Evolutionary conservation across 306 rosid genomes (phyloP), one percentile per base, ranked within the genome.

Genomic region (Urtica urens): DNA sequence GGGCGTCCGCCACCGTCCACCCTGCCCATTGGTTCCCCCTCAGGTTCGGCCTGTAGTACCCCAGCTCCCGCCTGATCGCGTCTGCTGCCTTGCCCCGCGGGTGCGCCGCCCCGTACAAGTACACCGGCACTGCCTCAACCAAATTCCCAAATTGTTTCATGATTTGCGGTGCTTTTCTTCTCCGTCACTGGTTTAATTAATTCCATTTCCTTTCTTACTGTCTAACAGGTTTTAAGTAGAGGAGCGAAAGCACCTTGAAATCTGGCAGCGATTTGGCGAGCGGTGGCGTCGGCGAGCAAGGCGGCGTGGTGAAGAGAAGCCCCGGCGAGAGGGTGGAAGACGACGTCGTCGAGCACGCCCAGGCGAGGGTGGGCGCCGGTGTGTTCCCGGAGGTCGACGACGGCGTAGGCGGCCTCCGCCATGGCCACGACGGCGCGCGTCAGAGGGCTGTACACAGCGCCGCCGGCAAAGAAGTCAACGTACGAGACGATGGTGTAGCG

Each of bases 101-200:
- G 53, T 88, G 97, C 51, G 95, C 95, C 15, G 97, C 97, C 13
- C 67, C 80, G 43, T 88, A 88, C 34, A 84, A 53, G 47, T 57
- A 88, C 17, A 83, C 93, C 3, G 97, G 97, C 55, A 83, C 95
- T 88, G 82, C 83, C 73, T n/a, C n/a, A n/a, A n/a, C n/a, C 1
- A 35, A 35, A 35, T 35, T 35, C 40, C n/a, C n/a, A n/a, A n/a
- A n/a, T n/a, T n/a, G n/a, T n/a, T n/a, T n/a, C n/a, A n/a, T n/a
- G n/a, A n/a, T n/a, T n/a, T n/a, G n/a, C n/a, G n/a, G n/a, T n/a
- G n/a, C n/a, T n/a, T n/a, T n/a, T n/a, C n/a, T n/a, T n/a, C n/a
- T n/a, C n/a, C n/a, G n/a, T n/a, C n/a, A n/a, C n/a, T n/a, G n/a
- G n/a, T n/a, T n/a, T n/a, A n/a, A n/a, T n/a, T n/a, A n/a, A n/a